Evolutionary conservation across 2,329 filamentous ascomycete genomes (phyloP).

Genomic region (Arthrinium phaeospermum): DNA sequence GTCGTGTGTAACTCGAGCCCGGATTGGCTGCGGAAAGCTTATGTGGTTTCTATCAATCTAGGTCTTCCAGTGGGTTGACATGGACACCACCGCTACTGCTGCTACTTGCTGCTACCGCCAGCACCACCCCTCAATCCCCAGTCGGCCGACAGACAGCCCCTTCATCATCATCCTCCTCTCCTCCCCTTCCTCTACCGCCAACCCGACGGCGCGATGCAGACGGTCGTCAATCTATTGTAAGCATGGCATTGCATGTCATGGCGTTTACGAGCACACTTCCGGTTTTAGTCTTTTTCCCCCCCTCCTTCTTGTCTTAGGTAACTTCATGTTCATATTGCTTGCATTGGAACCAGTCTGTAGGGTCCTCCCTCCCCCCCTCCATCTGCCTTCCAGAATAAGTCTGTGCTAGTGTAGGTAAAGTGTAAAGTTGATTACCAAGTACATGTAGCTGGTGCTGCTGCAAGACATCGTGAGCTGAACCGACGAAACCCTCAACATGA

Average conservation of each 20-base stretch:
- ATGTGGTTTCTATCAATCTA: conserved; percentile 13
- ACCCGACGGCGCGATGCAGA: conserved; percentile 9
- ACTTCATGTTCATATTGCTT: not conserved
- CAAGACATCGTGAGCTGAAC: conserved; percentile 4
- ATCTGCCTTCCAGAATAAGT: conserved; percentile 1
- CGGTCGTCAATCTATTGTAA: conserved; percentile 9
- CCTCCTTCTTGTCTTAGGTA: not conserved
- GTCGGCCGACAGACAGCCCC: not conserved
- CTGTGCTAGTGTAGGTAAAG: not conserved
- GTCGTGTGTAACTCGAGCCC: conserved; percentile 20
- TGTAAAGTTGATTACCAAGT: not conserved
- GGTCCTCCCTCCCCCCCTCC: not conserved
- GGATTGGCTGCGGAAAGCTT: conserved; percentile 25
- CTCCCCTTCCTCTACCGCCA: not conserved
- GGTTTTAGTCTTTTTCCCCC: not conserved
- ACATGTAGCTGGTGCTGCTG: not conserved
- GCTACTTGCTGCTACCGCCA: not conserved
- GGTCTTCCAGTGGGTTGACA: not conserved
- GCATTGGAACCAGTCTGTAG: conserved; percentile 2
- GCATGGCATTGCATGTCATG: not conserved
- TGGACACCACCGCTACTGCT: not conserved
- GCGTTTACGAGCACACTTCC: not conserved
- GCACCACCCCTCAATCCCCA: not conserved
- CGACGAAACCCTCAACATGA: not conserved
- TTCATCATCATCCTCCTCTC: not conserved